Evolutionary conservation across 768 basidiomycete species (phyloP), one percentile per base, ranked within the genome.

Genomic region (Lactarius sanguifluus): DNA sequence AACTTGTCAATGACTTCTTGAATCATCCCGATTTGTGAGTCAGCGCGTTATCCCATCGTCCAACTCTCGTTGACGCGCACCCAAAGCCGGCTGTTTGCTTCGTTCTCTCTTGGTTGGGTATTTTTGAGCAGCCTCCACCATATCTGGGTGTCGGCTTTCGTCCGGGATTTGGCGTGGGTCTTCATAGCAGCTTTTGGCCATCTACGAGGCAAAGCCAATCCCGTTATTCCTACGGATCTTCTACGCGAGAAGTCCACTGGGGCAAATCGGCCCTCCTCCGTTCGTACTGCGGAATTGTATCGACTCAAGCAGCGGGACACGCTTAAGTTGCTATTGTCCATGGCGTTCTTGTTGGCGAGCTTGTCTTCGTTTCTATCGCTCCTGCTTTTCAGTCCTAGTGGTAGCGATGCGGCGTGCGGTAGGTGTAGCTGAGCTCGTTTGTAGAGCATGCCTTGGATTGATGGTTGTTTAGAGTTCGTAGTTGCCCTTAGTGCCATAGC

Each of bases 41-140:
- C 28, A 15, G 23, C 25, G 54, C 54, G 30, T 60, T 34, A 15
- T 69, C 20, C n/a, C 5, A n/a, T 45, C 25, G 34, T n/a, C 47
- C 36, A 8, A 25, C 32, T 18, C 36, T 1, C 25, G 36, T 28
- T 40, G n/a, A 57, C 55, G 36, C 18, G n/a, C 32, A 47, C 30
- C 9, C 20, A n/a, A 66, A 81, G 81, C 67, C 79, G 74, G 41
- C 71, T 76, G 18, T 70, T 80, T 28, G 72, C 79, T 16, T 72
- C 77, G 1, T 81, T 81, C 70, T 77, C 77, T 59, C 71, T 80
- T 8, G 81, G 80, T 40, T 79, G 78, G 74, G 79, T 79, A 3
- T 80, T 79, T 67, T 69, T 78, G 52, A 72, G 73, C 59, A 74
- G 79, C 64, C 57, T 77, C 18, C 66, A 71, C 16, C 73, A 74